phyloP scores from a whole-genome alignment of 176 grass and related monocot species.

The Miscanthus lutarioriparius region DNA sequence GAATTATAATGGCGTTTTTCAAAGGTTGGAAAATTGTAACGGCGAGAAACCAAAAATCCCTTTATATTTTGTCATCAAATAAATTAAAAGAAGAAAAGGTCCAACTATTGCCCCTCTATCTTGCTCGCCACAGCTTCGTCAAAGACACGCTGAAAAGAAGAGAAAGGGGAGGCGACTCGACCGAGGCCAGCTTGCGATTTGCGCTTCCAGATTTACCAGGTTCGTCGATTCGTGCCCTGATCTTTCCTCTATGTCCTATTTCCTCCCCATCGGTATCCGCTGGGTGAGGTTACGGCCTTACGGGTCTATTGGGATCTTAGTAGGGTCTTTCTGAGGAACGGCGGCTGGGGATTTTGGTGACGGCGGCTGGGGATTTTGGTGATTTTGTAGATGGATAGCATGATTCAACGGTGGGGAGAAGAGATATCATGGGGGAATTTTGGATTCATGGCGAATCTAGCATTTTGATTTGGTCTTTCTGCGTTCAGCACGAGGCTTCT shows the following conservation, averaged over 20 bases:
- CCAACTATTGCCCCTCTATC: not conserved
- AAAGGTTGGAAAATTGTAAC: too few species aligned
- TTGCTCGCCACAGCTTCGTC: conserved; percentile 7
- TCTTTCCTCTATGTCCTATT: not conserved
- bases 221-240: conserved; percentile 12
- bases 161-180: not conserved
- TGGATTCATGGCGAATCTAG: not conserved
- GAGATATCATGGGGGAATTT: not conserved
- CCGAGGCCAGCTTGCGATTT: not conserved
- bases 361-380: not conserved
- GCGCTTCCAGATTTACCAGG: not conserved
- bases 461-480: not conserved
- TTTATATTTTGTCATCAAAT: too few species aligned
- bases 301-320: not conserved
- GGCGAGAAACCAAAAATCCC: too few species aligned
- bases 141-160: conserved; percentile 27
- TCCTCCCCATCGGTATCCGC: not conserved
- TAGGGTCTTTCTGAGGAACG: not conserved
- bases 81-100: not conserved
- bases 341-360: not conserved
- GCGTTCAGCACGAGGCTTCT: not conserved
- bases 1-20: too few species aligned
- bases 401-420: not conserved
- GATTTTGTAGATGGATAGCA: not conserved
- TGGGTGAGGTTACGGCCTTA: not conserved